Percentiles rank a stretch among this genome's conserved stretches.
Evolutionary conservation across 345 rosid species (phyloP).

Genomic region (Gossypioides kirkii): DNA sequence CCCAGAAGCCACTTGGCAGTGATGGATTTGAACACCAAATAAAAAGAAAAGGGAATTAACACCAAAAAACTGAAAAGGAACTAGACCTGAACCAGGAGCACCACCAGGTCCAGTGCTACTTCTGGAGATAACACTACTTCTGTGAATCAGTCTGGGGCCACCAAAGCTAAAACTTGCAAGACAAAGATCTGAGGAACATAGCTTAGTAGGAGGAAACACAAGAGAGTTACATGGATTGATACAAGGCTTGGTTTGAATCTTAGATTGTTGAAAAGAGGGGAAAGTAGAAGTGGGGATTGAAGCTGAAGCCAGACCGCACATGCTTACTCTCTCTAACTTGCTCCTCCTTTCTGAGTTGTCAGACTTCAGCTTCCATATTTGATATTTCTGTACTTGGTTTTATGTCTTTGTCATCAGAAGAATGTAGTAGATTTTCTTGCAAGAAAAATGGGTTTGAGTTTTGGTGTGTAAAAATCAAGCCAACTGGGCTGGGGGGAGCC

Average conservation of each 20-base stretch:
- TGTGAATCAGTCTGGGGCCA: slow-evolving; percentile 10
- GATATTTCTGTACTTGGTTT: neutral
- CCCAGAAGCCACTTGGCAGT: neutral
- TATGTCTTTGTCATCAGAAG: neutral
- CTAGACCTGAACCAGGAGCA: slow-evolving; percentile 34
- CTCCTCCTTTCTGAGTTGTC: neutral
- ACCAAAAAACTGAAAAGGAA: neutral
- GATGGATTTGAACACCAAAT: neutral
- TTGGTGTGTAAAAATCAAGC: neutral
- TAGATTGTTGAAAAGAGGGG: slow-evolving; percentile 14
- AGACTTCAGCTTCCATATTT: neutral
- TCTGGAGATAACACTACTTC: slow-evolving; percentile 26
- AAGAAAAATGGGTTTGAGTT: neutral
- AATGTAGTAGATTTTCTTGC: neutral
- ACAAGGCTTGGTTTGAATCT: slow-evolving; percentile 1
- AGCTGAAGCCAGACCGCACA: slow-evolving; percentile 16
- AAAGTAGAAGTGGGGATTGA: slow-evolving; percentile 8
- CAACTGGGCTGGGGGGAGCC: neutral
- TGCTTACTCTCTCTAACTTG: neutral
- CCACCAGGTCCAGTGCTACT: slow-evolving; percentile 31
- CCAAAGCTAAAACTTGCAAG: slow-evolving; percentile 22
- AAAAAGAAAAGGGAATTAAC: neutral
- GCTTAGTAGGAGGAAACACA: slow-evolving; percentile 13
- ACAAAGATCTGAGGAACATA: slow-evolving; percentile 20
- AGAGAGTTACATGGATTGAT: slow-evolving; percentile 2